Evolutionary conservation across 805 yeast genomes (phyloP), one percentile per base, ranked within the genome.

Genomic region (Phaffomyces antillensis): DNA sequence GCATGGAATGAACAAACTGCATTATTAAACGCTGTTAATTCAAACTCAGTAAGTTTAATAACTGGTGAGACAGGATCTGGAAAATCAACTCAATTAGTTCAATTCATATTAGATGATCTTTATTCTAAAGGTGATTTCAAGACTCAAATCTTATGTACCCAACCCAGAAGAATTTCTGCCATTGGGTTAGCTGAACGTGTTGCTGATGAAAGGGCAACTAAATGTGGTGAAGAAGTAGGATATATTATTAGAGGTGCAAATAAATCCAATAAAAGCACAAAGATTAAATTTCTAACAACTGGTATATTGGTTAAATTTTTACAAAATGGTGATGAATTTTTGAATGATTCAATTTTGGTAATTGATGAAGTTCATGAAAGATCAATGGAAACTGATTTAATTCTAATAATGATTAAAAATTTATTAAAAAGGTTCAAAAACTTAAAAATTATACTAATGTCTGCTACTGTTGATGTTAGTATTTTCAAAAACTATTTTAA

Each of bases 21-120:
- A 7, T 70, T 91, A 35, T 71, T 86, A 2, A 54, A 74, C 0
- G 65, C 79, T 5, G 77, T 91, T 5, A 68, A 71, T 26, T 48
- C 68, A 0, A 76, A 85, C 57, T 77, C 77, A 50, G 84, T 88
- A 5, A 79, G 86, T 9, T 65, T 91, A 31, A 75, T 91, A 33
- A 91, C 98, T 2, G 99, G 98, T 61, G 99, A 93, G 61, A 91
- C 98, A 0, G 98, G 98, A 54, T 90, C 97, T 1, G 98, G 98
- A 53, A 91, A 91, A 59, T 87, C 96, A 1, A 91, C 99, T 0
- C 99, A 91, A 60, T 79, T 87, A 6, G 96, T 88, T 7, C 99
- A 91, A 61, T 91, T 89, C 53, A 68, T 91, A 18, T 65, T 91
- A 16, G 98, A 91, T 60, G 71, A 79, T 35, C 56, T 86, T 47